Conservation (phyloP, 2,329 filamentous ascomycete species). For the Thermothelomyces thermophilus region DNA sequence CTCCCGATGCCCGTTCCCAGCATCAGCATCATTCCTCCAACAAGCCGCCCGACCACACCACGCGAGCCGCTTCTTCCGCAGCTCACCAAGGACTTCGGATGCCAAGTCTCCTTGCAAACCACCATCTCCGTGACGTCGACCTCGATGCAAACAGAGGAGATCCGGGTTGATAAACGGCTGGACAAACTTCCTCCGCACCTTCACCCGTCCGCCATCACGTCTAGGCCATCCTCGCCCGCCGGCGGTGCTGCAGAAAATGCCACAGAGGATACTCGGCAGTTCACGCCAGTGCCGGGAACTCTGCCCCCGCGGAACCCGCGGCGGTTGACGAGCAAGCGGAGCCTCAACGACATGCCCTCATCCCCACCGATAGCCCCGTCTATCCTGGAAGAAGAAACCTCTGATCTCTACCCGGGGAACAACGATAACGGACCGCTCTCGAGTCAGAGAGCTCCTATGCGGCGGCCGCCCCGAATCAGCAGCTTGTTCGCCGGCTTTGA, state of each 20-base stretch:
- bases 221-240: conserved; percentile 51
- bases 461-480: conserved; percentile 68
- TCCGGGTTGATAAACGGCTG: conserved; percentile 72
- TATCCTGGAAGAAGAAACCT: conserved; percentile 35
- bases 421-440: conserved; percentile 73
- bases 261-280: conserved; percentile 36
- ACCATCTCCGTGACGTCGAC: conserved; percentile 47
- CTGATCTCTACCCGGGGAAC: conserved; percentile 68
- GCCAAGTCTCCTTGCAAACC: conserved; percentile 61
- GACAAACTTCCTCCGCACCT: conserved; percentile 70
- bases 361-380: conserved; percentile 37
- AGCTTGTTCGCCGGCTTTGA: conserved; percentile 86
- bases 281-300: conserved; percentile 46
- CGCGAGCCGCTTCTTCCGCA: conserved; percentile 69
- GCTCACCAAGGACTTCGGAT: conserved; percentile 73
- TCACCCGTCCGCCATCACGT: conserved; percentile 68
- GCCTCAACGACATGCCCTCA: conserved; percentile 42
- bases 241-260: conserved; percentile 23
- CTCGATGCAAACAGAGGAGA: conserved; percentile 79
- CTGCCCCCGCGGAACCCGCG: conserved; percentile 55
- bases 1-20: conserved; percentile 59
- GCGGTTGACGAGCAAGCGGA: conserved; percentile 43
- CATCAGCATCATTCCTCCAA: conserved; percentile 87
- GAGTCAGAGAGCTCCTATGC: conserved; percentile 51
- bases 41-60: conserved; percentile 74